phyloP scores from a whole-genome alignment of 2,329 filamentous ascomycete species.

The Cladophialophora yegresii region DNA sequence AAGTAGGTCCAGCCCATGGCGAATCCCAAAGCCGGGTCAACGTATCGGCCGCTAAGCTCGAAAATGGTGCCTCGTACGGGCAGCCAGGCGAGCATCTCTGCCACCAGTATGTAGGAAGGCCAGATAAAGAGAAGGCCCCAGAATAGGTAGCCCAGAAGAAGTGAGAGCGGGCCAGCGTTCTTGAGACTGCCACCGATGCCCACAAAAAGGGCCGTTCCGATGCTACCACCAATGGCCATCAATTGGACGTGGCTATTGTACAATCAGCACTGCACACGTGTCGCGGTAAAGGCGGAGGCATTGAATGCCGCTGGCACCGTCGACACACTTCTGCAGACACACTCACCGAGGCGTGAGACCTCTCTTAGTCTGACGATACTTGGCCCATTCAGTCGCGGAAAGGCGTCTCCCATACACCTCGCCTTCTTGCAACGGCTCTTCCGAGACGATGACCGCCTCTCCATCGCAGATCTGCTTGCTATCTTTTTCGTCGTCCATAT shows the following conservation, averaged over 20 bases:
- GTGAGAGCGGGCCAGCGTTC: constrained; percentile 41
- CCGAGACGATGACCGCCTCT: constrained; percentile 18
- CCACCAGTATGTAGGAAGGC: constrained; percentile 45
- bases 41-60: constrained; percentile 44
- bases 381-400: constrained; percentile 25
- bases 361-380: constrained; percentile 39
- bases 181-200: constrained; percentile 42
- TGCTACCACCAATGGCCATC: constrained; percentile 46
- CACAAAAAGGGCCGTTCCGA: constrained; percentile 44
- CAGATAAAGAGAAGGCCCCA: constrained; percentile 40
- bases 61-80: constrained; percentile 46
- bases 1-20: constrained; percentile 53
- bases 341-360: constrained; percentile 38
- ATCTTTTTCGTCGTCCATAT: constrained; percentile 4
- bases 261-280: constrained; percentile 4
- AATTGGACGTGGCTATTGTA: constrained; percentile 43
- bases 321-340: background rate
- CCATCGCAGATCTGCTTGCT: constrained; percentile 5
- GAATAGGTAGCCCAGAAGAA: constrained; percentile 43
- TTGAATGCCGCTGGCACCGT: background rate
- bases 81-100: constrained; percentile 47
- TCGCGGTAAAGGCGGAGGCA: background rate
- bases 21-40: constrained; percentile 50
- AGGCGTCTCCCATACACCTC: constrained; percentile 30
- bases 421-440: constrained; percentile 6